phyloP scores from a whole-genome alignment of 164 flowering plant genomes.

The Vitis rotundifolia region DNA sequence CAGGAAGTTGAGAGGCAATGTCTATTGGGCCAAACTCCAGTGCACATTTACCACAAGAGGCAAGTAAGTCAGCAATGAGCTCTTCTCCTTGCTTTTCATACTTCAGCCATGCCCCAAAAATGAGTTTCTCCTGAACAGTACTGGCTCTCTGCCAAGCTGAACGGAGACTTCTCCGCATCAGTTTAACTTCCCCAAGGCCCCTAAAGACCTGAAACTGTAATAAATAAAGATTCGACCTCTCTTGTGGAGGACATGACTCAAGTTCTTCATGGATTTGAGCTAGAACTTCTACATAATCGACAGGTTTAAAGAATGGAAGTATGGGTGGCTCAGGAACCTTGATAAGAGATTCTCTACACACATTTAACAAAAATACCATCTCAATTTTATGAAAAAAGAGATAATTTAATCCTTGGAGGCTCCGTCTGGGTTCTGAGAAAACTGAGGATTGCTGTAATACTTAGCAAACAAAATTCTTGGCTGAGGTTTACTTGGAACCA shows the following conservation, averaged over 20 bases:
- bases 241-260: constrained; percentile 62
- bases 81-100: constrained; percentile 92
- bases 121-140: constrained; percentile 67
- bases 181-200: constrained; percentile 87
- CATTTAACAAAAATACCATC: constrained; percentile 4
- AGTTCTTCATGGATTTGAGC: constrained; percentile 98
- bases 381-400: neutral
- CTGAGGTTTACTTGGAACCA: too few relatives aligned
- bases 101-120: constrained; percentile 94
- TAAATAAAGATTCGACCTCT: constrained; percentile 74
- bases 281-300: constrained; percentile 89
- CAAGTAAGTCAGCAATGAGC: constrained; percentile 70
- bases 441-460: too few relatives aligned
- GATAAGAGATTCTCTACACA: constrained; percentile 82
- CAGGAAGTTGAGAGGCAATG: constrained; percentile 53
- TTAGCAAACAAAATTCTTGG: too few relatives aligned
- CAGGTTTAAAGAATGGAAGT: constrained; percentile 79
- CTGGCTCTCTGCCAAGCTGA: constrained; percentile 78
- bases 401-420: too few relatives aligned
- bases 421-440: too few relatives aligned
- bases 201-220: constrained; percentile 85
- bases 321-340: constrained; percentile 86
- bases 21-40: constrained; percentile 72
- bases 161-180: constrained; percentile 82
- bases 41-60: constrained; percentile 69